phyloP scores from a whole-genome alignment of 371 early-diverging fungal genomes.

The Mortierella sp. region DNA sequence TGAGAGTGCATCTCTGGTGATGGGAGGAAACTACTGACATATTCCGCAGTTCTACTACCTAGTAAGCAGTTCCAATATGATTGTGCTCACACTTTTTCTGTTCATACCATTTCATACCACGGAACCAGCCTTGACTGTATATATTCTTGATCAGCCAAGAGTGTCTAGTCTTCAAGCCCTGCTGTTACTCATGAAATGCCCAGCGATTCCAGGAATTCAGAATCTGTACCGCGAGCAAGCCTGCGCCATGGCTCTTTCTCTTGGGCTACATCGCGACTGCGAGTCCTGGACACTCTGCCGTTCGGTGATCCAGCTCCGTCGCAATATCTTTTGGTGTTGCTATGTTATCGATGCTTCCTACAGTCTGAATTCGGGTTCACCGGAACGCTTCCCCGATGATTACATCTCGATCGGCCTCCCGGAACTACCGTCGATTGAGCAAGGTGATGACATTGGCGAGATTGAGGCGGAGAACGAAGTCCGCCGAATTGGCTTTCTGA shows the following conservation, averaged over 20 bases:
- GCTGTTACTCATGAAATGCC: slow-evolving; percentile 52
- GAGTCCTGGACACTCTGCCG: slow-evolving; percentile 52
- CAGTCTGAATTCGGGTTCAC: slow-evolving; percentile 45
- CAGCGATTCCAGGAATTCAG: slow-evolving; percentile 48
- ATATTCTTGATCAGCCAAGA: slow-evolving; percentile 47
- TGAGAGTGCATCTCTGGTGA: too few relatives aligned
- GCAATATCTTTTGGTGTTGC: slow-evolving; percentile 55
- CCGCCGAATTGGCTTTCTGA: slow-evolving; percentile 43
- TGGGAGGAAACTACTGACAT: too few relatives aligned
- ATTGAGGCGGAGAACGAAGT: slow-evolving; percentile 48
- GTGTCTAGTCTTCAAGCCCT: slow-evolving; percentile 45
- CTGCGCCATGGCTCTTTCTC: slow-evolving; percentile 52
- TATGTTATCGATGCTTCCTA: slow-evolving; percentile 52
- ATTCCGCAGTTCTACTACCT: too few relatives aligned
- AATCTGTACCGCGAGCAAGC: slow-evolving; percentile 54
- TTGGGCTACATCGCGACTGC: slow-evolving; percentile 52
- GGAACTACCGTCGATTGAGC: slow-evolving; percentile 24
- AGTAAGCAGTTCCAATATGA: too few relatives aligned
- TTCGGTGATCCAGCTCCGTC: slow-evolving; percentile 50
- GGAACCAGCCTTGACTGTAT: slow-evolving; percentile 32
- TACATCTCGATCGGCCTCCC: slow-evolving; percentile 49
- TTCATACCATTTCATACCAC: too few relatives aligned
- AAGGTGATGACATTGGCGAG: slow-evolving; percentile 48
- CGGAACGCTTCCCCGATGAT: slow-evolving; percentile 49
- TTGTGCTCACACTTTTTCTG: neutral